These are phyloP conservation scores for Spergularia azorica DNA, from an alignment of 179 eudicot species.

Conservation along the genomic window DNA sequence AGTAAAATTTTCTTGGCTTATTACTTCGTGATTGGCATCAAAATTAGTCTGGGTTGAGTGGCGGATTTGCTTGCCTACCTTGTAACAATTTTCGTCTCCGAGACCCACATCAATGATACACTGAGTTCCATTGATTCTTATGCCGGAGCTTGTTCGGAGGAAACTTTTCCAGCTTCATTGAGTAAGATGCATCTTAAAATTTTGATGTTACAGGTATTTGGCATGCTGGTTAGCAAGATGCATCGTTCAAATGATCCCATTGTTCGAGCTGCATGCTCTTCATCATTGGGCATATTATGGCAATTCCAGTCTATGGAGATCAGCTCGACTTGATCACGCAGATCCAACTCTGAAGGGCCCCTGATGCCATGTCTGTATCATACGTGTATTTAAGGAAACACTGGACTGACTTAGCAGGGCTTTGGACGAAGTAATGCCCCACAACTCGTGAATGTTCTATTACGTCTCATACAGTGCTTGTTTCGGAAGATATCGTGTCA, in stretches of 20 bases:
- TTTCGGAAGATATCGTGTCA: conserved; percentile 19
- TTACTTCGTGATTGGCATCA: neutral
- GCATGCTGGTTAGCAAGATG: conserved; percentile 73
- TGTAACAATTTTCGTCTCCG: neutral
- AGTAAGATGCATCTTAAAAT: conserved; percentile 6
- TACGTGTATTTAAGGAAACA: conserved; percentile 9
- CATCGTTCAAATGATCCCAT: conserved; percentile 74
- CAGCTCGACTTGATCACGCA: conserved; percentile 60
- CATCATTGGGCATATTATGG: conserved; percentile 69
- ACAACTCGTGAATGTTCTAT: neutral
- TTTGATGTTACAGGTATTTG: conserved; percentile 59
- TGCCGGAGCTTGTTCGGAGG: neutral
- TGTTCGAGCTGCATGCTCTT: conserved; percentile 86
- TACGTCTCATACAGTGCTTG: neutral
- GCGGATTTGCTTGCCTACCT: neutral
- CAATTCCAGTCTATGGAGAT: conserved; percentile 71
- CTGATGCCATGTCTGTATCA: conserved; percentile 18
- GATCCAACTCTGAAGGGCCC: conserved; percentile 51
- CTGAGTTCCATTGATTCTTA: neutral
- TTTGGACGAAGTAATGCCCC: neutral
- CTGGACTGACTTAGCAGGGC: conserved; percentile 3
- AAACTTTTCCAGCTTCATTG: neutral
- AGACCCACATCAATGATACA: neutral
- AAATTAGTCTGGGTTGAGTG: neutral
- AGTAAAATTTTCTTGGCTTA: neutral